Percentiles rank a stretch among this genome's conserved stretches.
These are phyloP conservation scores for Leptographium procerum DNA, from an alignment of 2,329 filamentous ascomycete genomes.

Conservation along the genomic window DNA sequence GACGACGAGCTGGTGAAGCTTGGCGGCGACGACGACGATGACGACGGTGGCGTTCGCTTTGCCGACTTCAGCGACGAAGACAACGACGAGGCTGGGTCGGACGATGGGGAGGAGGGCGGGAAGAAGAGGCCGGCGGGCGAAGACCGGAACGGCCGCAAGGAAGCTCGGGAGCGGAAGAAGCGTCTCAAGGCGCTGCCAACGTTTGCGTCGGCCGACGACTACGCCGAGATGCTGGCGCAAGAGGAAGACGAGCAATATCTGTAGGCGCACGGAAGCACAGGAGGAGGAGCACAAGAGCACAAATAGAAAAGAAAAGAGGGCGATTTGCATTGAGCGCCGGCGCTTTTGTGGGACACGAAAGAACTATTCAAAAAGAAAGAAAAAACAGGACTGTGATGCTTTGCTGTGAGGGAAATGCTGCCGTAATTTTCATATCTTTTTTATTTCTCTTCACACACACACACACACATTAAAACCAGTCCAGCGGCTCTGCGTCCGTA, in stretches of 20 bases:
- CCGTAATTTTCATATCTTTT: background rate
- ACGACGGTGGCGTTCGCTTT: conserved; percentile 23
- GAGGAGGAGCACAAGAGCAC: background rate
- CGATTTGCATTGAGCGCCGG: background rate
- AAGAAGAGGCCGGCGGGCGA: conserved; percentile 13
- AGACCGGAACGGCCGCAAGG: conserved; percentile 17
- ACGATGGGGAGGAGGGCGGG: conserved; percentile 27
- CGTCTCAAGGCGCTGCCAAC: conserved; percentile 82
- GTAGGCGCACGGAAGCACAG: background rate
- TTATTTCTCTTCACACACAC: conserved; percentile 18
- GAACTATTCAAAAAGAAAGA: background rate
- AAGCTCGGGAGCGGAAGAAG: conserved; percentile 56
- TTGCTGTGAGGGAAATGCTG: too few relatives aligned
- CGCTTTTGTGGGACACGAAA: background rate
- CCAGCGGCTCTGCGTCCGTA: conserved; percentile 30
- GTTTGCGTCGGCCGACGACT: conserved; percentile 90
- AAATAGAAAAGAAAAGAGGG: too few relatives aligned
- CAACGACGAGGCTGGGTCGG: conserved; percentile 27
- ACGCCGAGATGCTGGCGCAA: conserved; percentile 69
- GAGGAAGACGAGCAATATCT: conserved; percentile 44
- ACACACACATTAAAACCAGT: conserved; percentile 36
- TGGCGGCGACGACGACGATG: conserved; percentile 25
- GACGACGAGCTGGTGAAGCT: conserved; percentile 26
- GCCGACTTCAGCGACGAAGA: conserved; percentile 26
- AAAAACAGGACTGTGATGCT: too few relatives aligned